phyloP scores from a whole-genome alignment of 176 grass and related monocot species.

The Ensete glaucum region DNA sequence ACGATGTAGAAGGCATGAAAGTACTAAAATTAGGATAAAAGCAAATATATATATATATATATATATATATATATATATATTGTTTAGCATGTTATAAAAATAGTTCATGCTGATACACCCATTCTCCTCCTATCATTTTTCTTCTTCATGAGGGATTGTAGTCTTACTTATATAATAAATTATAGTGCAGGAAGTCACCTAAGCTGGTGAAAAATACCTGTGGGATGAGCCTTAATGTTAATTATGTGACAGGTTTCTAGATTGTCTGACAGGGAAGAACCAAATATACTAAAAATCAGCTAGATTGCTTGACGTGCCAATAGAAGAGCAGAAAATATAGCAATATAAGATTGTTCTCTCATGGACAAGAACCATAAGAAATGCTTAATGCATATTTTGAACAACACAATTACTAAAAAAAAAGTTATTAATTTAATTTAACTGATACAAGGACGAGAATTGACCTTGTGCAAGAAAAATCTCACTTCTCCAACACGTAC shows the following conservation, averaged over 20 bases:
- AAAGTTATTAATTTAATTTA: not conserved
- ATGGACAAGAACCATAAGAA: too few relatives aligned
- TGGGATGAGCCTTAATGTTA: not conserved
- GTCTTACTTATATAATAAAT: too few relatives aligned
- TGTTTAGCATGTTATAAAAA: too few relatives aligned
- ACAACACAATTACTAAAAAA: not conserved
- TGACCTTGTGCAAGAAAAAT: slow-evolving; percentile 91
- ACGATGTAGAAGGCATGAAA: not conserved
- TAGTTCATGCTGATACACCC: too few relatives aligned
- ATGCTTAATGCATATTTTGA: not conserved
- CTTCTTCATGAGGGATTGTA: too few relatives aligned
- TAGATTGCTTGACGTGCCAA: not conserved
- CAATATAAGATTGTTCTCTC: not conserved
- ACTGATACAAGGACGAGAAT: slow-evolving; percentile 1
- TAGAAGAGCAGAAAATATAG: not conserved
- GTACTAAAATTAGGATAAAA: not conserved
- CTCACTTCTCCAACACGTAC: slow-evolving; percentile 55
- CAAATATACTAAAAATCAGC: not conserved
- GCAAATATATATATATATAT: not conserved
- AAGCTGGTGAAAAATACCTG: not conserved
- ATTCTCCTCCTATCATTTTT: too few relatives aligned
- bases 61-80: too few relatives aligned
- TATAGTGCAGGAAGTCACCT: not conserved
- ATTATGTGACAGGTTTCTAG: not conserved
- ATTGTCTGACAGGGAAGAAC: not conserved